These are phyloP conservation scores for Aethionema arabicum DNA, from an alignment of 345 rosid species.

Conservation along the genomic window DNA sequence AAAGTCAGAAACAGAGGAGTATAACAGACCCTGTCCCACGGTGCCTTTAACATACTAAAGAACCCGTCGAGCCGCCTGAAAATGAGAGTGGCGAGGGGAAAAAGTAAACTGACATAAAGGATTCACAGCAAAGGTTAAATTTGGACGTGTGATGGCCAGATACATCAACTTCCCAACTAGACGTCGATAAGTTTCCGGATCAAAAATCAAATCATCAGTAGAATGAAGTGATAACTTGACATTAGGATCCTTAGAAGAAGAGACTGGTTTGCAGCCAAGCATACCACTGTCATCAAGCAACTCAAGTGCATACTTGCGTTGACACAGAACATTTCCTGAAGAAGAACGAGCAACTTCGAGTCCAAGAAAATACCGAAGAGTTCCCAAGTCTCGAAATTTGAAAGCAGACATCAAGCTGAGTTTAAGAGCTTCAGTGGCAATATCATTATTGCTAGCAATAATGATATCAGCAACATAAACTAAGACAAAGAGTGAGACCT, in stretches of 20 bases:
- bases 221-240: not conserved
- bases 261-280: not conserved
- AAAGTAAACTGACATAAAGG: not conserved
- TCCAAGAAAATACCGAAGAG: no score
- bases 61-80: not conserved
- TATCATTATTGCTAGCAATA: no score
- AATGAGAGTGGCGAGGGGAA: not conserved
- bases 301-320: no score
- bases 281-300: not conserved
- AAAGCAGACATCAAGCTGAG: no score
- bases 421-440: no score
- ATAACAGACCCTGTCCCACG: not conserved
- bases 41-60: not conserved
- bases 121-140: not conserved
- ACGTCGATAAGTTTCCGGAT: not conserved
- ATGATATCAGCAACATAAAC: no score
- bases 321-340: no score
- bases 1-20: not conserved
- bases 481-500: no score
- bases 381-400: no score
- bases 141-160: not conserved
- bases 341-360: no score
- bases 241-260: not conserved
- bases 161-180: conserved; percentile 1
- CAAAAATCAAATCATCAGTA: not conserved